Percentiles rank a stretch among this genome's conserved stretches.
These are phyloP conservation scores for Trichoderma virens DNA, from an alignment of 495 filamentous ascomycete species.

Conservation along the genomic window DNA sequence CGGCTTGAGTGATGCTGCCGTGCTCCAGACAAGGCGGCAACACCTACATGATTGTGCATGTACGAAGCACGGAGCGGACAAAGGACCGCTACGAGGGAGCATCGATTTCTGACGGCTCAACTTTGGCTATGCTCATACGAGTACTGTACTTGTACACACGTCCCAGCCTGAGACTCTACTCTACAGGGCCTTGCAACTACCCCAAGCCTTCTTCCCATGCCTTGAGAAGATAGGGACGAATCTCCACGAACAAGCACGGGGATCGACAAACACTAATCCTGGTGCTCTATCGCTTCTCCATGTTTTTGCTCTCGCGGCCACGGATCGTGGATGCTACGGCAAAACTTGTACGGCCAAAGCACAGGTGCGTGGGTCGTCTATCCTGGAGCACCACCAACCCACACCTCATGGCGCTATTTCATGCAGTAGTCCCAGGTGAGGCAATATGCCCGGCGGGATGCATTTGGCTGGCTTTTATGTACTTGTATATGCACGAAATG, in stretches of 20 bases:
- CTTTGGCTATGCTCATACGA: too few species aligned
- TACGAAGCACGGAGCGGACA: background rate
- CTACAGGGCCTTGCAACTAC: background rate
- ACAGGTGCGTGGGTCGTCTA: constrained; percentile 4
- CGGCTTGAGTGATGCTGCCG: constrained; percentile 4
- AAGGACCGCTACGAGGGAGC: background rate
- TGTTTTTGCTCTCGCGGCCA: constrained; percentile 1
- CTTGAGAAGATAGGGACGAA: background rate
- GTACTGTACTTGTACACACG: too few species aligned
- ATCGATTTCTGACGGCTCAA: background rate
- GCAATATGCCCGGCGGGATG: constrained; percentile 1
- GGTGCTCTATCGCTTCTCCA: constrained; percentile 3
- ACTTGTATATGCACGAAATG: background rate
- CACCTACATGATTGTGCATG: background rate
- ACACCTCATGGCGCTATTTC: constrained; percentile 3
- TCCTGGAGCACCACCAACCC: constrained; percentile 5
- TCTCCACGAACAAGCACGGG: constrained; percentile 4
- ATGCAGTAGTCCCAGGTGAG: constrained; percentile 8
- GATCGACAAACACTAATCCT: constrained; percentile 2
- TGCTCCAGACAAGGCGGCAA: constrained; percentile 4
- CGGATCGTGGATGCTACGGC: constrained; percentile 5
- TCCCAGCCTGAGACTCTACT: background rate
- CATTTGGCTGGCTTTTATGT: background rate
- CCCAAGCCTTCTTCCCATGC: background rate
- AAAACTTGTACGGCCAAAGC: background rate